Base-by-base conservation (phyloP, 495 filamentous ascomycete species). In the Penicillium cataractarum region DNA sequence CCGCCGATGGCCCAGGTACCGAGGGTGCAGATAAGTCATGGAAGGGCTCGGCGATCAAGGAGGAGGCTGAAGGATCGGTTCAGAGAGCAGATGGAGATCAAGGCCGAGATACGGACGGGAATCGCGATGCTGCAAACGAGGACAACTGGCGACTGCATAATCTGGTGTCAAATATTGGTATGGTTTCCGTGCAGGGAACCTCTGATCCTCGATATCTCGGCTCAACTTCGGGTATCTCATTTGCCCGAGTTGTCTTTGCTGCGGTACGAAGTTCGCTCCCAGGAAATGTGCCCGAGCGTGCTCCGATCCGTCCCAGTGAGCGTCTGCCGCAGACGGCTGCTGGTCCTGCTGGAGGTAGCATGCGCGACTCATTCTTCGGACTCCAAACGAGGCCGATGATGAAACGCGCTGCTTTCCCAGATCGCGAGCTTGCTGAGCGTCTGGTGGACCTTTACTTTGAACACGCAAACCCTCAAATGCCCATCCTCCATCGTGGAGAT, bases 341-440 rank as follows among this genome's bases (percentile, higher is more conserved):
- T 33, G 83, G 81, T 6, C 75, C 78, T 26, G 82, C 76, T 29
- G 87, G 86, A 12, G 90, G 89, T 31, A 89, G 87, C 21, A 96
- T 96, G 90, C 86, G 94, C 40, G 94, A 97, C 76, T 94, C 91
- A 0, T 97, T 97, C 79, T 98, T 98, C 69, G 94, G 94, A 19
- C 75, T 98, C 48, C 92, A 97, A 68, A 96, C 91, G 15, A 92
- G 90, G 66, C 91, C 93, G 27, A 91, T 88, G 44, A 93, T 97
- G 73, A 87, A 88, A 54, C 90, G 89, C 46, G 94, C 94, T 2
- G 83, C 89, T 15, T 97, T 97, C 67, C 94, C 94, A 1, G 87
- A 89, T 55, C 86, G 83, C 57, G 85, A 88, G 42, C 76, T 97
- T 6, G 94, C 87, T 0, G 75, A 86, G 55, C 83, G 83, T 65